A percentile compares a stretch with the other conserved stretches of the same genome.
Evolutionary conservation across 495 filamentous ascomycete genomes (phyloP).

Genomic region (Ramalina intermedia): DNA sequence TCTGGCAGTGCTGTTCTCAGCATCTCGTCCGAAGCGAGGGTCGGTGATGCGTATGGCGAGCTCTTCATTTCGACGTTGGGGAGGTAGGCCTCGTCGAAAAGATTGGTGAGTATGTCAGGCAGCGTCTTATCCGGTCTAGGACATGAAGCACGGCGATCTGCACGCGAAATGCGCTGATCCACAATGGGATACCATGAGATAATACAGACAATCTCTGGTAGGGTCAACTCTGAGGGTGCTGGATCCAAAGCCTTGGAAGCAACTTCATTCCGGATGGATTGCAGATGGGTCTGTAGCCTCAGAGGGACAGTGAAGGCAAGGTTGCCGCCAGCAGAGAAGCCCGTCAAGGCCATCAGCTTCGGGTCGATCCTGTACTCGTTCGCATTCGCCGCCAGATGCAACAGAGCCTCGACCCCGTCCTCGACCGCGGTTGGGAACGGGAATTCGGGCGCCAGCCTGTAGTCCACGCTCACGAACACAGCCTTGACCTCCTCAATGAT

Average conservation of each 20-base stretch:
- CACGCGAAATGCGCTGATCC: slow-evolving; percentile 66
- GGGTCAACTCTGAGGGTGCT: not conserved
- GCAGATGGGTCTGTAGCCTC: slow-evolving; percentile 36
- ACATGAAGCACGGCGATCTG: slow-evolving; percentile 52
- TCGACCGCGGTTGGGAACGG: slow-evolving; percentile 67
- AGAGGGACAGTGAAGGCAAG: slow-evolving; percentile 69
- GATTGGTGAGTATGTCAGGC: slow-evolving; percentile 55
- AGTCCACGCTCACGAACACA: slow-evolving; percentile 56
- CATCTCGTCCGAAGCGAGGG: slow-evolving; percentile 39
- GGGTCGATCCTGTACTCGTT: slow-evolving; percentile 41
- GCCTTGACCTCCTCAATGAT: slow-evolving; percentile 42
- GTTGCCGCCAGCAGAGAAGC: slow-evolving; percentile 84
- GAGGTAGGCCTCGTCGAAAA: slow-evolving; percentile 82
- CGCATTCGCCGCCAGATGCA: slow-evolving; percentile 49
- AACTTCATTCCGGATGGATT: slow-evolving; percentile 1
- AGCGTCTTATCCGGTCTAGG: slow-evolving; percentile 57
- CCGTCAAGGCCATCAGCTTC: slow-evolving; percentile 54
- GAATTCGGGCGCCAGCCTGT: slow-evolving; percentile 63
- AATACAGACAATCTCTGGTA: slow-evolving; percentile 31
- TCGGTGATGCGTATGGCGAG: slow-evolving; percentile 50
- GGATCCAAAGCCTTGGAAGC: not conserved
- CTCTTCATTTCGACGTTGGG: slow-evolving; percentile 32
- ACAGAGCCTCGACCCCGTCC: slow-evolving; percentile 55
- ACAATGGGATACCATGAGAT: slow-evolving; percentile 75
- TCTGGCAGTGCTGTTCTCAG: slow-evolving; percentile 39